Evolutionary conservation across 1,284 basidiomycete species (phyloP), one percentile per base, ranked within the genome.

Genomic region (Ceratobasidium sp.): DNA sequence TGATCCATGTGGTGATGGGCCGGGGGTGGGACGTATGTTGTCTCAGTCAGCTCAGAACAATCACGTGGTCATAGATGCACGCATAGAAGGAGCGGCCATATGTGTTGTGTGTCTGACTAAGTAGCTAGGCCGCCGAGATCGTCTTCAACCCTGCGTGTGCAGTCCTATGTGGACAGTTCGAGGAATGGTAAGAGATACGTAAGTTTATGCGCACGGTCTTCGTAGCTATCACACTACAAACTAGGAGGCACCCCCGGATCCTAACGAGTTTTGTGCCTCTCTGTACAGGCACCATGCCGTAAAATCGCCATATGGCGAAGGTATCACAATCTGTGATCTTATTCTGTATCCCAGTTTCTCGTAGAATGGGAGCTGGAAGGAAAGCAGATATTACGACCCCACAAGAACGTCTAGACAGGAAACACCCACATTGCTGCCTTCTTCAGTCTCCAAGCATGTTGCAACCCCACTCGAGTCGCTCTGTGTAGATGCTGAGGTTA

Each of bases 251-350:
- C 7, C 18, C 20, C 54, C 7, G 7, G 7, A 20, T 30, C 20
- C 20, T 33, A 33, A 33, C 33, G 23, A n/a, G 20, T 20, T 48
- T 27, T 23, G 55, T 18, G 70, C 54, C 35, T 73, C 70, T 38
- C 70, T 73, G 41, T 48, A 48, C 7, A 73, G 44, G 44, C 57
- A 73, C 70, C 70, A 62, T 38, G 30, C 50, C 4, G 38, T 44
- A 48, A 60, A 73, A 60, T 73, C 70, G 3, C 70, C 57, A 20
- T 73, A 35, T 5, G 70, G 55, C 10, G 70, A 62, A 23, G 70
- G 70, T 12, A 73, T 46, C 30, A 33, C 18, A 33, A 48, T 46
- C 20, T 62, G 44, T 5, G 70, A 60, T 27, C 48, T 60, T 8
- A 62, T 27, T 50, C 23, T 6, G 48, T 60, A 73, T n/a, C 70